A percentile compares a stretch with the other conserved stretches of the same genome.
These are phyloP conservation scores for Mycena polygramma DNA, from an alignment of 768 basidiomycete genomes.

Conservation along the genomic window DNA sequence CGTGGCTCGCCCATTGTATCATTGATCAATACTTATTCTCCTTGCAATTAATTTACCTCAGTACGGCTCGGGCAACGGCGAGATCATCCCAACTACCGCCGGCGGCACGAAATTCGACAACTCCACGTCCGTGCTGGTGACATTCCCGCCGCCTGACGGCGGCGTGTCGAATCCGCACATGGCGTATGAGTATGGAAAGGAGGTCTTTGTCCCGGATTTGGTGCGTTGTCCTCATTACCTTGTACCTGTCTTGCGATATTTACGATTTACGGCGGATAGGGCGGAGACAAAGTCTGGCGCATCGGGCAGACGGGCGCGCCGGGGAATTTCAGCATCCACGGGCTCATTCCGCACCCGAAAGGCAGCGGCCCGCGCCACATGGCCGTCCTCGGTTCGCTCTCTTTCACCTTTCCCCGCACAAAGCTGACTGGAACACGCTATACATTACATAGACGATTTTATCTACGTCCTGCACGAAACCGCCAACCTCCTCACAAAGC, in stretches of 20 bases:
- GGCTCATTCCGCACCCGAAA: conserved; percentile 56
- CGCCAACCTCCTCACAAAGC: conserved; percentile 58
- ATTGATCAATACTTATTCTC: too few relatives aligned
- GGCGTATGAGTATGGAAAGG: conserved; percentile 52
- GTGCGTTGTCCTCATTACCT: conserved; percentile 41
- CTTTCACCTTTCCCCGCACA: conserved; percentile 9
- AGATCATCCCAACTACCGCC: conserved; percentile 50
- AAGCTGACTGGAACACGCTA: too few relatives aligned
- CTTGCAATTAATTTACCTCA: too few relatives aligned
- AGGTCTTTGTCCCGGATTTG: conserved; percentile 61
- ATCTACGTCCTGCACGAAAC: conserved; percentile 34
- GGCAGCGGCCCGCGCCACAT: conserved; percentile 63
- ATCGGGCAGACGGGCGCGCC: conserved; percentile 42
- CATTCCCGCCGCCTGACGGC: conserved; percentile 47
- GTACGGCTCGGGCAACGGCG: conserved; percentile 57
- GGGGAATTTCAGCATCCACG: conserved; percentile 55
- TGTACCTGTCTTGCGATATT: too few relatives aligned
- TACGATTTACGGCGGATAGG: too few relatives aligned
- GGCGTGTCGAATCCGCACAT: conserved; percentile 57
- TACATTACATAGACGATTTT: conserved; percentile 6
- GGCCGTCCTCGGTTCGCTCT: conserved; percentile 39
- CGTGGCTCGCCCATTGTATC: too few relatives aligned
- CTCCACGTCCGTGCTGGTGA: conserved; percentile 47
- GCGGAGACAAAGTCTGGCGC: conserved; percentile 46
- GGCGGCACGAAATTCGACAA: conserved; percentile 31